Evolutionary conservation across 2,329 filamentous ascomycete species (phyloP), one percentile per base, ranked within the genome.

Genomic region (Aureobasidium sp.): DNA sequence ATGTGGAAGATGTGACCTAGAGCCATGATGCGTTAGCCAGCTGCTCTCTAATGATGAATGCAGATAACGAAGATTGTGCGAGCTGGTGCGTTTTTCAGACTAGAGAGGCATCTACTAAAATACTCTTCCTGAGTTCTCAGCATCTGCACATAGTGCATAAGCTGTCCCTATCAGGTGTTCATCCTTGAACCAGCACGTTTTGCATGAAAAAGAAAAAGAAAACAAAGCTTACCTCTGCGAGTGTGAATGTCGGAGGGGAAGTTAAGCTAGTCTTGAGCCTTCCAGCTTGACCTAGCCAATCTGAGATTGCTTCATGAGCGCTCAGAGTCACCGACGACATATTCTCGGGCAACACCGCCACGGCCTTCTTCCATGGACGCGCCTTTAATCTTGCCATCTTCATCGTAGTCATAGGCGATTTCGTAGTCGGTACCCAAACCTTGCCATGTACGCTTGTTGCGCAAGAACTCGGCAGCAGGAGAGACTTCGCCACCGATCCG

Each of bases 71-170:
- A 8, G 12, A n/a, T 31, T 31, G 33, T 50, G 47, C 31, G 14
- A 11, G 29, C 47, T 50, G 47, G 47, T 50, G 31, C 35, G 45
- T 35, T 50, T 50, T 77, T 92, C 88, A 94, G 91, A 86, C 83
- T 79, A 77, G 88, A 91, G 86, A 92, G 89, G 90, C 90, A 96
- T 97, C 93, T 99, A 99, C 94, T 97, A 99, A 96, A 95, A 96
- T 94, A 89, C 84, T 90, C 87, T 91, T 86, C 87, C 88, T 86
- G 53, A 85, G 91, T 81, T 73, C 69, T 85, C 89, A 92, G 95
- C 92, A 97, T 81, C 81, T 91, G 89, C 90, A 78, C 24, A 61
- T 60, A 71, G 76, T 81, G 89, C 89, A 93, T 97, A 89, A 91
- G 93, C 86, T 97, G 94, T 97, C 94, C 94, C 94, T 97, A 97